A percentile compares a stretch with the other conserved stretches of the same genome.
phyloP scores from a whole-genome alignment of 2,329 filamentous ascomycete genomes.

The Clonostachys chloroleuca region DNA sequence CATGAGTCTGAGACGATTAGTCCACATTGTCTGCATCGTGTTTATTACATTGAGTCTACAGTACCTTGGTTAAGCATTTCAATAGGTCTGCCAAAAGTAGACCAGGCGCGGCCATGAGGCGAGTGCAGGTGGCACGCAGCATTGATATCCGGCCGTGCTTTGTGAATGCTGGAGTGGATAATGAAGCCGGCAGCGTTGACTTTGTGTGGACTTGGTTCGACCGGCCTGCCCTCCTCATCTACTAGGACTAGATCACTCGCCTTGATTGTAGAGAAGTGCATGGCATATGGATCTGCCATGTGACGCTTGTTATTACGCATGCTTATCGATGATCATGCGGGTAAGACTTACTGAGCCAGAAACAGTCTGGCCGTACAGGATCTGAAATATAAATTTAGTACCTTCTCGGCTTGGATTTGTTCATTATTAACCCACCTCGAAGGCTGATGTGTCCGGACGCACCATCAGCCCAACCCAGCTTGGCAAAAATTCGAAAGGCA shows the following conservation, averaged over 20 bases:
- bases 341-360: not conserved
- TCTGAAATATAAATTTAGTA: not conserved
- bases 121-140: conserved; percentile 67
- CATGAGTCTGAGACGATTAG: conserved; percentile 33
- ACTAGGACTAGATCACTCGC: conserved; percentile 65
- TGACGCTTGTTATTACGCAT: no score
- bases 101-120: conserved; percentile 62
- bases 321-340: not conserved
- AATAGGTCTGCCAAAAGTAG: conserved; percentile 54
- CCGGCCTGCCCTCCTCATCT: conserved; percentile 50
- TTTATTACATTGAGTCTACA: not conserved
- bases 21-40: no score
- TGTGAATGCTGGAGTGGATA: conserved; percentile 64
- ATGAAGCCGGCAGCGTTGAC: conserved; percentile 66
- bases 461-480: conserved; percentile 6
- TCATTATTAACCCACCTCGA: conserved; percentile 2
- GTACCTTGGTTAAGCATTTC: conserved; percentile 63
- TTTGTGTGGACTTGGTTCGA: conserved; percentile 56
- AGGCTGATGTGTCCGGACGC: conserved; percentile 7
- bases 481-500: conserved; percentile 8
- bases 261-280: conserved; percentile 61
- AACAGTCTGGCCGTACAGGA: not conserved
- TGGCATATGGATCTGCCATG: conserved; percentile 47
- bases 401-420: conserved; percentile 5
- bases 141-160: conserved; percentile 58